Base-by-base conservation (phyloP, 1,284 basidiomycete species). In the Naganishia liquefaciens region DNA sequence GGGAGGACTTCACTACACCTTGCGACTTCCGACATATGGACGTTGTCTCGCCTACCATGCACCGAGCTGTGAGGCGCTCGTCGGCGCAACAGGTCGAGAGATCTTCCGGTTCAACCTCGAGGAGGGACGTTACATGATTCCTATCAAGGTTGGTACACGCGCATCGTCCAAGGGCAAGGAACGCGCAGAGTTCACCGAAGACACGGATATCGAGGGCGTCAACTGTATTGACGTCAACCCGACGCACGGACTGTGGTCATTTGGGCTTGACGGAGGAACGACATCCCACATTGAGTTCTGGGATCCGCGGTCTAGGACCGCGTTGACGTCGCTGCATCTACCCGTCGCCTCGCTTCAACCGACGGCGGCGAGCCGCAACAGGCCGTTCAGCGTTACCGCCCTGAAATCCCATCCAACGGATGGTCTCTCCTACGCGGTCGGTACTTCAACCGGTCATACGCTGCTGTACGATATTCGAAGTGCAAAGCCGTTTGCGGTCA, bases 101-200 rank as follows among this genome's bases (percentile, higher is more conserved):
- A 84, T 99, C 43, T 99, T 89, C 77, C 87, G 96, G 0, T 86
- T 99, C 69, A 99, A 97, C 75, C 86, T 99, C 69, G 92, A 94
- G 72, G 91, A 96, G 78, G 96, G 96, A 1, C 86, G 93, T 11
- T 99, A 92, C 77, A 87, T 96, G 82, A 89, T 80, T 39, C 89
- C 93, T 0, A 81, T 95, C 28, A 63, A 68, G 19, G 71, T 78
- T 3, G 82, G 77, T 54, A 73, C 72, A 17, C 67, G 81, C 21
- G 19, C 28, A 15, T 52, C 49, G 9, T 42, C 39, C 25, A 65
- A 60, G 55, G 55, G 55, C 19, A 51, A 52, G 53, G 51, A 44
- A 40, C 40, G 25, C 27, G 58, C 51, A 17, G 52, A 60, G 6
- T 49, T 60, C 21, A 75, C 75, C 0, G 84, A 83, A 50, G 81